Percentiles rank a stretch among this genome's conserved stretches.
These are phyloP conservation scores for Crithidia mellificae DNA, from an alignment of 208 protist species.

Conservation along the genomic window DNA sequence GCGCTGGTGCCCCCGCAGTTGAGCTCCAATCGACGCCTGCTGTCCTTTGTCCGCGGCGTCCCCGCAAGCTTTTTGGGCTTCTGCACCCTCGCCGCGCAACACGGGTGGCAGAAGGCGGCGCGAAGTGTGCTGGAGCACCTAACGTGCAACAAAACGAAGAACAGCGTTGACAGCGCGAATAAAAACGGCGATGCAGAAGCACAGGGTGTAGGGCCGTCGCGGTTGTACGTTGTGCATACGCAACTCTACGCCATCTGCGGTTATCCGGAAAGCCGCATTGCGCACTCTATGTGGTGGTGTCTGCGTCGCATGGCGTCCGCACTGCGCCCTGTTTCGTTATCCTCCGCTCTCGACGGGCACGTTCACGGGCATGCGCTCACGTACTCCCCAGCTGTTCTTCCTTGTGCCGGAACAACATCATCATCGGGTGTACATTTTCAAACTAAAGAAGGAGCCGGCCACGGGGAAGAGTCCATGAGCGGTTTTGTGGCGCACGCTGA, in stretches of 20 bases:
- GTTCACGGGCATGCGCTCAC: neutral
- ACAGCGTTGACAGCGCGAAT: neutral
- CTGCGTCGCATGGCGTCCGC: conserved; percentile 12
- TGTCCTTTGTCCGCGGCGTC: conserved; percentile 5
- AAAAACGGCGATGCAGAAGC: neutral
- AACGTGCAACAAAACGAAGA: too few relatives aligned
- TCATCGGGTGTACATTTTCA: neutral
- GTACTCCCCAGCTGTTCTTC: neutral
- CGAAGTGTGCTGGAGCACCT: conserved; percentile 2
- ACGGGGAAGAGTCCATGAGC: neutral
- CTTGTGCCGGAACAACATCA: neutral
- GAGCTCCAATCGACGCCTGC: neutral
- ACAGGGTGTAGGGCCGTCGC: neutral
- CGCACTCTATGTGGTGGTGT: conserved; percentile 11
- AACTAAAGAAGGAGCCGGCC: neutral
- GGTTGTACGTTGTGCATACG: conserved; percentile 10
- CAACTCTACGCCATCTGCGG: conserved; percentile 16
- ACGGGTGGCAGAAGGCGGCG: conserved; percentile 7
- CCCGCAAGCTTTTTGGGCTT: conserved; percentile 10
- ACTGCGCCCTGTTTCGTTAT: neutral
- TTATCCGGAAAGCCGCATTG: conserved; percentile 8
- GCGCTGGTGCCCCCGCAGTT: conserved; percentile 5
- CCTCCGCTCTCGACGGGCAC: neutral
- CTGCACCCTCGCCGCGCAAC: conserved; percentile 9
- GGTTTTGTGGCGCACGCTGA: neutral